These are phyloP conservation scores for Beauveria medogensis DNA, from an alignment of 2,329 filamentous ascomycete genomes.

Conservation along the genomic window DNA sequence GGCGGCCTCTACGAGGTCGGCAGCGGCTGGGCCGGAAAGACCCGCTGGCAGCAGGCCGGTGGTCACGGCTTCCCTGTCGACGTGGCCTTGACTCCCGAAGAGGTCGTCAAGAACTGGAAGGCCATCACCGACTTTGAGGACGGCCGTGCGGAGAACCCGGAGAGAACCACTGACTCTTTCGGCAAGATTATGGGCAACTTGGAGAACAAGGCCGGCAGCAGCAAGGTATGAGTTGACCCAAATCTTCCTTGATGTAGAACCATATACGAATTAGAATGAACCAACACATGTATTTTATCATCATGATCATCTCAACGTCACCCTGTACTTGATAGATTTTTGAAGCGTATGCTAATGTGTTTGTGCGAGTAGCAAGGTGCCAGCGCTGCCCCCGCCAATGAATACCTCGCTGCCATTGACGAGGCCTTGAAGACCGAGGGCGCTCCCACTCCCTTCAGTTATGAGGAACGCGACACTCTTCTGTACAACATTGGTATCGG, in stretches of 20 bases:
- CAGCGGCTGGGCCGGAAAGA: constrained; percentile 85
- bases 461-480: constrained; percentile 79
- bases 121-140: constrained; percentile 83
- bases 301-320: background rate
- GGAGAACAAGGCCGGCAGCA: constrained; percentile 57
- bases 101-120: constrained; percentile 66
- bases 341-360: constrained; percentile 16
- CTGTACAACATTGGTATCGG: constrained; percentile 95
- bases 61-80: constrained; percentile 90
- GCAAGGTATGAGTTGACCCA: constrained; percentile 46
- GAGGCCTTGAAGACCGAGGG: constrained; percentile 65
- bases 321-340: background rate
- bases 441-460: constrained; percentile 66
- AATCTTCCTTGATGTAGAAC: constrained; percentile 14
- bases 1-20: constrained; percentile 91
- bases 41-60: constrained; percentile 87
- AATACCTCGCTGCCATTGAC: constrained; percentile 68
- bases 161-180: constrained; percentile 66
- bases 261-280: constrained; percentile 14
- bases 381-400: constrained; percentile 35
- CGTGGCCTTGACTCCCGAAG: constrained; percentile 74
- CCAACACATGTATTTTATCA: constrained; percentile 8
- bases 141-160: constrained; percentile 78
- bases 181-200: constrained; percentile 76
- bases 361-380: constrained; percentile 17